These are phyloP conservation scores for Fusarium albosuccineum DNA, from an alignment of 2,329 filamentous ascomycete species.

Conservation along the genomic window DNA sequence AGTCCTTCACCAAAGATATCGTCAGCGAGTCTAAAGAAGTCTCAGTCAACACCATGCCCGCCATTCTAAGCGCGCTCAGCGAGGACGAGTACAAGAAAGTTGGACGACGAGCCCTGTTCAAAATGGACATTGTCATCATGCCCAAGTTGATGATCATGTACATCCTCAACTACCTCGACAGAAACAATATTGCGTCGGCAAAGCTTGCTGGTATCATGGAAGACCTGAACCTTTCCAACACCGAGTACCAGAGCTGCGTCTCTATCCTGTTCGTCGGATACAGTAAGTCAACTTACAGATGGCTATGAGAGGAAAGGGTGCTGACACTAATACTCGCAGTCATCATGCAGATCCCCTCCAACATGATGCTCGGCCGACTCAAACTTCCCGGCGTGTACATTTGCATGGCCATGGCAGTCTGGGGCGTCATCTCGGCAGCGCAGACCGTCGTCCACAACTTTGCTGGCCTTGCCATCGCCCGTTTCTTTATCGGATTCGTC, in stretches of 20 bases:
- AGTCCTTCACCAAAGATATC: not conserved
- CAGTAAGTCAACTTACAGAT: too few relatives aligned
- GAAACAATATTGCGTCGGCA: not conserved
- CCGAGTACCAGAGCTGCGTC: not conserved
- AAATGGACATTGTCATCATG: not conserved
- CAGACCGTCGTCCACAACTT: not conserved
- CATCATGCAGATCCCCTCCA: slow-evolving; percentile 3
- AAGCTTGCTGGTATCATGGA: not conserved
- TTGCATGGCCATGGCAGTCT: not conserved
- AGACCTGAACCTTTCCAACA: not conserved
- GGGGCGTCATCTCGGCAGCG: not conserved
- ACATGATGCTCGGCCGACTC: slow-evolving; percentile 1
- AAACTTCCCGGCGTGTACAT: not conserved
- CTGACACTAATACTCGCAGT: not conserved
- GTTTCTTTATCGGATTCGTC: not conserved
- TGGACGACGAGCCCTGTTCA: not conserved
- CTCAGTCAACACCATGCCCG: not conserved
- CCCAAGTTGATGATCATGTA: not conserved
- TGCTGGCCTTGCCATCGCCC: not conserved
- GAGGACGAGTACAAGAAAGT: not conserved
- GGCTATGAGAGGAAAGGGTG: not conserved
- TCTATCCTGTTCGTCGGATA: not conserved
- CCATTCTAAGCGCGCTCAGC: not conserved
- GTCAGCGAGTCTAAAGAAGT: not conserved
- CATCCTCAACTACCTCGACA: not conserved